Base-by-base conservation (phyloP, 192 early-diverging fungal genomes). In the Podochytrium sp. region DNA sequence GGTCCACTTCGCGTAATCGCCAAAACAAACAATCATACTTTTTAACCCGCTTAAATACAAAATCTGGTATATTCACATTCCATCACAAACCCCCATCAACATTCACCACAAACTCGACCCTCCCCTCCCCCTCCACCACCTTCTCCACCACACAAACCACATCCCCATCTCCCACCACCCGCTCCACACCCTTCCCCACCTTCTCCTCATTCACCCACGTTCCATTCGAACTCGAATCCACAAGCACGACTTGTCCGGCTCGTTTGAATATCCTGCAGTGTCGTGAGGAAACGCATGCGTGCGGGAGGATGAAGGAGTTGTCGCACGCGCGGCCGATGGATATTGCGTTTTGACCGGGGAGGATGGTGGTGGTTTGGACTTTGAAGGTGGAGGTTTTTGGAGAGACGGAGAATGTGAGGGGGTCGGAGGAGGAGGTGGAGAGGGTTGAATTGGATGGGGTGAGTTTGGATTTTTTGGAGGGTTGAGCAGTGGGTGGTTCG, bases 281-380 rank as follows among this genome's bases (percentile, higher is more conserved):
- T 12, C 37, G n/a, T 14, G 60, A 50, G 56, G 77, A 79, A 30
- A 81, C 55, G n/a, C 2, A 27, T 3, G 37, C n/a, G 42, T 40
- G 7, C 3, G n/a, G 27, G 12, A 81, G 23, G 16, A 72, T 33
- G 18, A 81, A 53, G 52, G 67, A 67, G 40, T 55, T 42, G 23
- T 64, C 67, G 23, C 68, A 67, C 12, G 40, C 10, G 12, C 80
- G 73, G 10, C 80, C 80, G 30, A 80, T 61, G 2, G 71, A 35
- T 20, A 76, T 57, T 47, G 42, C 35, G 65, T 5, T 29, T 3
- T 7, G 5, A n/a, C 34, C 6, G 27, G 20, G 35, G 30, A 12
- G 20, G 65, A n/a, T 2, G 55, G 16, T 2, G n/a, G 38, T n/a
- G 3, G 6, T 37, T 12, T 10, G 7, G 71, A 29, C 32, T 23